These are phyloP conservation scores for Abelmoschus esculentus DNA, from an alignment of 345 rosid genomes.

Conservation along the genomic window DNA sequence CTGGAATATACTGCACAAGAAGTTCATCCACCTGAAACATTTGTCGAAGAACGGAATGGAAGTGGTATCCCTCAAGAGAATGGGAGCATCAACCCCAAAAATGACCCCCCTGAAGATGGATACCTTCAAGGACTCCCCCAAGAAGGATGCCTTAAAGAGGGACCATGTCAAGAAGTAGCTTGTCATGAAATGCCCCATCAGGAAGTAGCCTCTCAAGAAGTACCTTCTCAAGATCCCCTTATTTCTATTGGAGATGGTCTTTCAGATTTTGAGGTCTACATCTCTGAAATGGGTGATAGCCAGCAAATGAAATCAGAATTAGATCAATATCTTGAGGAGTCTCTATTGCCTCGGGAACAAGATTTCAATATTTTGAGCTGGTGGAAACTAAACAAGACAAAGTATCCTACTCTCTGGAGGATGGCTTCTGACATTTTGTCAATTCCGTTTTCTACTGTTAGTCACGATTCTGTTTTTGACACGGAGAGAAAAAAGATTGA, in stretches of 20 bases:
- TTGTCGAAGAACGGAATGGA: constrained; percentile 32
- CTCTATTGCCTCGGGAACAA: constrained; percentile 58
- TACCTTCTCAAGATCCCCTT: constrained; percentile 43
- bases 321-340: constrained; percentile 79
- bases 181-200: too few species aligned
- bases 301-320: constrained; percentile 62
- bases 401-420: constrained; percentile 71
- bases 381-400: constrained; percentile 19
- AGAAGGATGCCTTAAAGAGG: constrained; percentile 12
- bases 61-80: background rate
- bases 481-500: constrained; percentile 51
- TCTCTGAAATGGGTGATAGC: constrained; percentile 48
- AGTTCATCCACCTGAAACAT: constrained; percentile 30
- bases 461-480: constrained; percentile 57
- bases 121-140: background rate
- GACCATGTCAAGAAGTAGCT: constrained; percentile 3
- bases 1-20: constrained; percentile 42
- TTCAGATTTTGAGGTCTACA: constrained; percentile 69
- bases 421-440: constrained; percentile 81
- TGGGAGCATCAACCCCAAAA: background rate
- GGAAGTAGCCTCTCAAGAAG: constrained; percentile 15
- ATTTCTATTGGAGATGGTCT: constrained; percentile 65
- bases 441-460: constrained; percentile 53
- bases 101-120: constrained; percentile 24
- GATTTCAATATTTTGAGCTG: constrained; percentile 74